A percentile compares a stretch with the other conserved stretches of the same genome.
Evolutionary conservation across 2,329 filamentous ascomycete genomes (phyloP).

Genomic region (Diaporthe sp.): DNA sequence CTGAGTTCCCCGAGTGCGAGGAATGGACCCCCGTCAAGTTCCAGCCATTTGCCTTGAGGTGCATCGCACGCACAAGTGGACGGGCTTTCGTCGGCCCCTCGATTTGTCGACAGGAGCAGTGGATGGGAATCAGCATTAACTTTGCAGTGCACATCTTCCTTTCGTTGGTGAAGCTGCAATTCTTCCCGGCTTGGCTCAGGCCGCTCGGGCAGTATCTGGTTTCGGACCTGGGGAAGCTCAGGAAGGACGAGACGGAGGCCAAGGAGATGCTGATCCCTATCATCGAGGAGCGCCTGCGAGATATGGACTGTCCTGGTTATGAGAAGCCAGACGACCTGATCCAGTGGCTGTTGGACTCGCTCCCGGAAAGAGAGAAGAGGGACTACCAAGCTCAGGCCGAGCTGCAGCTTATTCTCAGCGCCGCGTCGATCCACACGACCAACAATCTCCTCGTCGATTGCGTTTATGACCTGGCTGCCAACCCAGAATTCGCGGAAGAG

Average conservation of each 20-base stretch:
- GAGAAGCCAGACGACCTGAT: conserved; percentile 58
- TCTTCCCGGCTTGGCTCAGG: conserved; percentile 64
- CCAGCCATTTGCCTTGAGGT: conserved; percentile 63
- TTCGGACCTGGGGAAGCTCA: conserved; percentile 59
- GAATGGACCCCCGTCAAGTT: conserved; percentile 69
- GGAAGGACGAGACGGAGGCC: conserved; percentile 56
- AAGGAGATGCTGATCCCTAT: conserved; percentile 59
- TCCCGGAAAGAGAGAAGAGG: conserved; percentile 53
- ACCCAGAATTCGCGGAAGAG: conserved; percentile 61
- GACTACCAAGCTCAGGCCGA: conserved; percentile 55
- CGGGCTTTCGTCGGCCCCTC: conserved; percentile 64
- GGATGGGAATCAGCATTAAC: conserved; percentile 65
- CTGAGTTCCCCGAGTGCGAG: conserved; percentile 62
- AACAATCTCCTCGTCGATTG: conserved; percentile 60
- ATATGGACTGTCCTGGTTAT: conserved; percentile 52
- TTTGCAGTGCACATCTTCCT: conserved; percentile 64
- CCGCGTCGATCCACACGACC: conserved; percentile 60
- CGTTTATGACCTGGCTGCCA: conserved; percentile 62
- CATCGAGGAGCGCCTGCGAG: conserved; percentile 59
- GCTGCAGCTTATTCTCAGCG: conserved; percentile 58
- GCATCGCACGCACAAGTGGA: conserved; percentile 66
- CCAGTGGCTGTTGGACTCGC: conserved; percentile 58
- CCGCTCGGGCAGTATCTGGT: conserved; percentile 61
- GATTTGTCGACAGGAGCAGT: conserved; percentile 64
- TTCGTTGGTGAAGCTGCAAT: conserved; percentile 62